These are phyloP conservation scores for Ustilaginoidea virens DNA, from an alignment of 2,329 filamentous ascomycete genomes.

Conservation along the genomic window DNA sequence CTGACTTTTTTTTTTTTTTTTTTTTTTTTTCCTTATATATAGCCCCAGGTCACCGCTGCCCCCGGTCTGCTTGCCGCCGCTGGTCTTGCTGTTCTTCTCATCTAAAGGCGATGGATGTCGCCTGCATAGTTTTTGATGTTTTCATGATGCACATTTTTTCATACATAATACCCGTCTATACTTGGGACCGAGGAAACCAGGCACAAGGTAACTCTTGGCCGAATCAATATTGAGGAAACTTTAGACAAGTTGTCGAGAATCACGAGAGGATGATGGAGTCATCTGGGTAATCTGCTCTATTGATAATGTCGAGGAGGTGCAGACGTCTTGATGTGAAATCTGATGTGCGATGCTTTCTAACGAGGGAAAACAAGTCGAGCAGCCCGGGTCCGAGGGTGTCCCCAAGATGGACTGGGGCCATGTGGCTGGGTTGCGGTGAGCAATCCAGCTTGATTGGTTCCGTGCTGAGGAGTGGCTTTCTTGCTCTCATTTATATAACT, in stretches of 20 bases:
- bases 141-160: slow-evolving; percentile 22
- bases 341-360: slow-evolving; percentile 5
- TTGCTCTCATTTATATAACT: slow-evolving; percentile 15
- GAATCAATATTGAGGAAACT: slow-evolving; percentile 13
- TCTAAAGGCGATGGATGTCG: slow-evolving; percentile 20
- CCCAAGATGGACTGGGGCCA: no score
- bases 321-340: slow-evolving; percentile 10
- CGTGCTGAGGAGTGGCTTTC: no score
- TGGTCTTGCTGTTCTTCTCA: slow-evolving; percentile 31
- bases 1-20: neutral
- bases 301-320: slow-evolving; percentile 18
- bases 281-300: slow-evolving; percentile 19
- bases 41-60: slow-evolving; percentile 28
- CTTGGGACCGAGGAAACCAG: slow-evolving; percentile 11
- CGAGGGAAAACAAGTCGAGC: slow-evolving; percentile 1
- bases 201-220: slow-evolving; percentile 8
- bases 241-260: slow-evolving; percentile 12
- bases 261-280: slow-evolving; percentile 16
- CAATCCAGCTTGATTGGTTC: no score
- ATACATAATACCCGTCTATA: slow-evolving; percentile 26
- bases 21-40: neutral
- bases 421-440: no score
- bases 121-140: slow-evolving; percentile 10
- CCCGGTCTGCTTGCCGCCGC: slow-evolving; percentile 33
- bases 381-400: no score